Evolutionary conservation across 1,284 basidiomycete species (phyloP).

Genomic region (Microbotryum intermedium): DNA sequence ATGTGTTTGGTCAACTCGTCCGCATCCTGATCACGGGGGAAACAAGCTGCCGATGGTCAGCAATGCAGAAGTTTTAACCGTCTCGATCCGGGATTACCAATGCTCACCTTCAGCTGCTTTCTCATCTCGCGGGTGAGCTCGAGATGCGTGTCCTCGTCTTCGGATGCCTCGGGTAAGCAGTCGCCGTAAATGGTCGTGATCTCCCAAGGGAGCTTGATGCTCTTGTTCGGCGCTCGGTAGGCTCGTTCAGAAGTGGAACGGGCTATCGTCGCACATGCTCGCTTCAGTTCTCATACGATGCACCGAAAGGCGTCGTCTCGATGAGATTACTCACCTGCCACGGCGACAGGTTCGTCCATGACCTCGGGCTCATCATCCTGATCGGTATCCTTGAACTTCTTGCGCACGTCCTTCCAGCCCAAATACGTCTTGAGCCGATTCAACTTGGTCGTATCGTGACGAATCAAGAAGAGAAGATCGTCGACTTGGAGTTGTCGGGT

Average conservation of each 20-base stretch:
- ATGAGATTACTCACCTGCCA: not conserved
- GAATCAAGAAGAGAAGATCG: slow-evolving; percentile 92
- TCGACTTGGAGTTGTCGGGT: slow-evolving; percentile 81
- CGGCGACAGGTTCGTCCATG: slow-evolving; percentile 16
- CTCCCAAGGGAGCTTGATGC: slow-evolving; percentile 95
- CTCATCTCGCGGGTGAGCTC: slow-evolving; percentile 88
- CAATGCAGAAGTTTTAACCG: not conserved
- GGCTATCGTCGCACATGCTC: slow-evolving; percentile 20
- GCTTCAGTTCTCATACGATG: slow-evolving; percentile 21
- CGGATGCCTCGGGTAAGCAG: slow-evolving; percentile 52
- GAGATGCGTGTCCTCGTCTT: slow-evolving; percentile 74
- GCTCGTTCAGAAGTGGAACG: slow-evolving; percentile 42
- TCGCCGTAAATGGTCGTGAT: slow-evolving; percentile 84
- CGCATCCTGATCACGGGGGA: slow-evolving; percentile 55
- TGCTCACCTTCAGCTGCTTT: slow-evolving; percentile 62
- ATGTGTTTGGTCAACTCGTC: slow-evolving; percentile 91
- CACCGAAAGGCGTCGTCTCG: slow-evolving; percentile 12
- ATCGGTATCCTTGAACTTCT: slow-evolving; percentile 71
- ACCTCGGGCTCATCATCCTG: slow-evolving; percentile 30
- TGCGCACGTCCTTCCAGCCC: slow-evolving; percentile 97
- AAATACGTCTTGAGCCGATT: slow-evolving; percentile 87
- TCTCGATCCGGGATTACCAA: slow-evolving; percentile 1
- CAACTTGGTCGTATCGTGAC: slow-evolving; percentile 88
- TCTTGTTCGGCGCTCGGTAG: slow-evolving; percentile 81
- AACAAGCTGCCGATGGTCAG: not conserved